phyloP scores from a whole-genome alignment of 192 early-diverging fungal species.

The Spinellus fusiger region DNA sequence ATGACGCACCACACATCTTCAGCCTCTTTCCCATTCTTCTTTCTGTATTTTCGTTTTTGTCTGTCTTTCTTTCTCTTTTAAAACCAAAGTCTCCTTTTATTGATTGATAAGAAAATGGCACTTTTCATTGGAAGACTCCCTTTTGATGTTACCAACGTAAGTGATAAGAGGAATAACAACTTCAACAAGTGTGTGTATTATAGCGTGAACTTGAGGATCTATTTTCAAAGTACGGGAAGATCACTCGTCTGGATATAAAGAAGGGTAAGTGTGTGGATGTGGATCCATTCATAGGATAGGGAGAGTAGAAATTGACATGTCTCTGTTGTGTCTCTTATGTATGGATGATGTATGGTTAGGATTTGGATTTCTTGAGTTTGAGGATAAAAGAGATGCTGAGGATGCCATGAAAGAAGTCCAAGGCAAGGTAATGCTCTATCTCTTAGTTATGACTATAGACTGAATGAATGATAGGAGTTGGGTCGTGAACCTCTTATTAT shows the following conservation, averaged over 20 bases:
- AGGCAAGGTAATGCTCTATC: constrained; percentile 6
- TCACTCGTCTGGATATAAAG: constrained; percentile 47
- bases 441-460: background rate
- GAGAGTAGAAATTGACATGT: background rate
- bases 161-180: background rate
- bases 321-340: too few relatives aligned
- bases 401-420: constrained; percentile 36
- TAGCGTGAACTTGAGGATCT: constrained; percentile 38
- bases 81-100: too few relatives aligned
- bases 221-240: constrained; percentile 45
- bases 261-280: constrained; percentile 22
- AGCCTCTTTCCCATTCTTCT: too few relatives aligned
- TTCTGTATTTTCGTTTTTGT: too few relatives aligned
- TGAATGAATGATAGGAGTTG: background rate
- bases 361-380: constrained; percentile 42
- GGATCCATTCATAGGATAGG: background rate
- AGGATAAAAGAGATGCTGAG: constrained; percentile 35
- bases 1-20: too few relatives aligned
- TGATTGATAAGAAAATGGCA: too few relatives aligned
- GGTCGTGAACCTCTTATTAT: constrained; percentile 21
- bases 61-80: too few relatives aligned
- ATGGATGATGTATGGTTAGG: constrained; percentile 13
- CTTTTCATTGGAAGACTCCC: background rate
- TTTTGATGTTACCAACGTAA: background rate
- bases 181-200: background rate